These are phyloP conservation scores for Tulasnella sp. DNA, from an alignment of 768 basidiomycete species.

Conservation along the genomic window DNA sequence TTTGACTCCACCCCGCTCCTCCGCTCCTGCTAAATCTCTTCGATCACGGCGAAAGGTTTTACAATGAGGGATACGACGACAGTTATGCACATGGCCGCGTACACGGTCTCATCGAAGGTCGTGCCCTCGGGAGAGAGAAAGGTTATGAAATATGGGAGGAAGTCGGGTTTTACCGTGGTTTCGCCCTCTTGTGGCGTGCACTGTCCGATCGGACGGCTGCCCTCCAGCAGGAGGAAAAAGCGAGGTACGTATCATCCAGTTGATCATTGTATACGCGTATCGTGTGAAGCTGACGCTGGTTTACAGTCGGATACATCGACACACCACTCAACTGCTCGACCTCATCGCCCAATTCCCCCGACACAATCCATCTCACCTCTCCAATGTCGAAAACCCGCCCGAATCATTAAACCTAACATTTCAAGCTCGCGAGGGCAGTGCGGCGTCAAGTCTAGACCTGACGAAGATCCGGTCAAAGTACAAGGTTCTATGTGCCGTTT, in stretches of 20 bases:
- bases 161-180: constrained; percentile 84
- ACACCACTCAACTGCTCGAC: constrained; percentile 56
- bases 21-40: background rate
- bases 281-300: background rate
- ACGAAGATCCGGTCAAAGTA: constrained; percentile 81
- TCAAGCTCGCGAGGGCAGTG: constrained; percentile 22
- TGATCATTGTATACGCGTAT: background rate
- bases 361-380: constrained; percentile 46
- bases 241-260: background rate
- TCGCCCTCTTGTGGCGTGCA: constrained; percentile 56
- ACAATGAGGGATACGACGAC: constrained; percentile 58
- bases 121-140: constrained; percentile 77
- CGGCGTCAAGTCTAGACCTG: constrained; percentile 63
- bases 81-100: constrained; percentile 77
- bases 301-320: constrained; percentile 44
- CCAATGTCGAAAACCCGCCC: background rate
- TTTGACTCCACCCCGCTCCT: background rate
- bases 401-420: constrained; percentile 23
- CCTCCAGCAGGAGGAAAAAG: constrained; percentile 2
- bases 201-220: constrained; percentile 14
- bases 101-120: constrained; percentile 84
- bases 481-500: constrained; percentile 67
- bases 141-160: constrained; percentile 98
- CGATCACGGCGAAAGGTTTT: constrained; percentile 44
- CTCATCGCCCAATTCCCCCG: constrained; percentile 66